Evolutionary conservation across 805 yeast genomes (phyloP).

Genomic region (Myxozyma udenii): DNA sequence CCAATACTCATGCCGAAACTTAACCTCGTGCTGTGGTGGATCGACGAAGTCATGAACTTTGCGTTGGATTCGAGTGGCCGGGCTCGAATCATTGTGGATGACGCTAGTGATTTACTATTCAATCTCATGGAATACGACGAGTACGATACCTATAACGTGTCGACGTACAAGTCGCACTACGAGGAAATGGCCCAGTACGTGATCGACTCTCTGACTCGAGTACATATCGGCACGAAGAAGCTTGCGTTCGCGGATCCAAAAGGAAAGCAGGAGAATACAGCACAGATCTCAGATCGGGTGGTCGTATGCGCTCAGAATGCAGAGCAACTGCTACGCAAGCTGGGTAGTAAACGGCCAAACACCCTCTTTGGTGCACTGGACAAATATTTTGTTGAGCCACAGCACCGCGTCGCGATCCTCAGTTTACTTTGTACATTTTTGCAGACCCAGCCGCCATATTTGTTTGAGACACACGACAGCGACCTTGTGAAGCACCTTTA

Average conservation of each 20-base stretch:
- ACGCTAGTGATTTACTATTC: conserved; percentile 37
- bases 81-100: conserved; percentile 38
- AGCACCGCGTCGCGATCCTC: conserved; percentile 42
- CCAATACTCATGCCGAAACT: conserved; percentile 36
- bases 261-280: conserved; percentile 16
- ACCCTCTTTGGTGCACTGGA: conserved; percentile 43
- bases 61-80: conserved; percentile 60
- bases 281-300: conserved; percentile 38
- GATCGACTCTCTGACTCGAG: conserved; percentile 32
- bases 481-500: conserved; percentile 42
- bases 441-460: conserved; percentile 36
- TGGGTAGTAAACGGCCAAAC: conserved; percentile 43
- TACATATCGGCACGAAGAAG: conserved; percentile 19
- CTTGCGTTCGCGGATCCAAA: conserved; percentile 17
- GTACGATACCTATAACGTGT: conserved; percentile 26
- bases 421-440: conserved; percentile 35
- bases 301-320: conserved; percentile 51
- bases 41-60: conserved; percentile 46
- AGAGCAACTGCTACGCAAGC: conserved; percentile 42
- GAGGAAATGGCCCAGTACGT: conserved; percentile 30
- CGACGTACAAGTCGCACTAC: conserved; percentile 15
- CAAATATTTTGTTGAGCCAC: conserved; percentile 38
- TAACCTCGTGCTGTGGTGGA: conserved; percentile 46
- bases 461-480: conserved; percentile 40
- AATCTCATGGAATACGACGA: conserved; percentile 33